phyloP scores from a whole-genome alignment of 345 rosid species.

The Capsella bursapastoris region DNA sequence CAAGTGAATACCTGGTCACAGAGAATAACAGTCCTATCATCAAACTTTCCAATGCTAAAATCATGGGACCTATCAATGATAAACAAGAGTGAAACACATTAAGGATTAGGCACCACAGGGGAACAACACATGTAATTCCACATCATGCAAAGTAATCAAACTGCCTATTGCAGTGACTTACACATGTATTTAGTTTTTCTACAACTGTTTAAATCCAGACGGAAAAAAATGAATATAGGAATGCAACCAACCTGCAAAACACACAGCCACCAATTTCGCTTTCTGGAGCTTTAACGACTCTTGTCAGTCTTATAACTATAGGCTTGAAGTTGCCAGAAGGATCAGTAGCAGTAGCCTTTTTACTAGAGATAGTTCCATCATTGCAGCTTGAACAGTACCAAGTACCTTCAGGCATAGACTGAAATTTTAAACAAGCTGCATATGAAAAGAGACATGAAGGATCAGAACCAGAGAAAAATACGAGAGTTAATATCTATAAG shows the following conservation, averaged over 20 bases:
- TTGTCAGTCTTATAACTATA: constrained; percentile 62
- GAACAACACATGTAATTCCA: constrained; percentile 11
- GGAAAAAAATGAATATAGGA: constrained; percentile 1
- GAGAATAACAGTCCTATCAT: constrained; percentile 85
- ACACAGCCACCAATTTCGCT: constrained; percentile 90
- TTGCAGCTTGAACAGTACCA: constrained; percentile 86
- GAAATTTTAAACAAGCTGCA: constrained; percentile 87
- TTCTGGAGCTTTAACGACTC: constrained; percentile 77
- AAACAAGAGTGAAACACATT: constrained; percentile 6
- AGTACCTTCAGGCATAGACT: constrained; percentile 62
- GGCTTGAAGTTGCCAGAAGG: constrained; percentile 51
- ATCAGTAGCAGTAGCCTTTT: constrained; percentile 50
- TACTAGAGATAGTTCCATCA: constrained; percentile 52
- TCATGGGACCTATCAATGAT: constrained; percentile 66
- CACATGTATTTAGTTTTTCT: constrained; percentile 10
- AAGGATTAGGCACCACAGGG: not conserved
- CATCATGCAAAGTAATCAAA: constrained; percentile 17
- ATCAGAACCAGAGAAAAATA: constrained; percentile 26
- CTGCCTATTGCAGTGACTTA: constrained; percentile 8
- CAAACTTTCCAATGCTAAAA: constrained; percentile 69
- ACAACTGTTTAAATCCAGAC: not conserved
- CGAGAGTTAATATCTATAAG: not conserved
- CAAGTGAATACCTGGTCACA: constrained; percentile 88
- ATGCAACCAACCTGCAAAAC: constrained; percentile 77
- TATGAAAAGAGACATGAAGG: constrained; percentile 35